Conservation (phyloP, 164 flowering plant species). For the Piper longum region DNA sequence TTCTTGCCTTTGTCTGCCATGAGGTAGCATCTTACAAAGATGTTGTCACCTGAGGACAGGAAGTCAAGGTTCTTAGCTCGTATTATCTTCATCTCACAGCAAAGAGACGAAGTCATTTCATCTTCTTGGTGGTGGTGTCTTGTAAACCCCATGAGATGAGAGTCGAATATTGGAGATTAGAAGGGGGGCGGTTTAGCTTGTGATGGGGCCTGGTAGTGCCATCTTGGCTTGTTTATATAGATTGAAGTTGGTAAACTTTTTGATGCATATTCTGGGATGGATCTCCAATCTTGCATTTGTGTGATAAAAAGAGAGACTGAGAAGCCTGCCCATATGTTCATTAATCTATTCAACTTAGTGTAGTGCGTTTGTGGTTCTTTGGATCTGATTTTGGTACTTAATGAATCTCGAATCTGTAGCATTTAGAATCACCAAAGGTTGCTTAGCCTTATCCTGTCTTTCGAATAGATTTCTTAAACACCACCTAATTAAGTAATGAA, state of each 20-base stretch:
- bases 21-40: constrained; percentile 53
- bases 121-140: not conserved
- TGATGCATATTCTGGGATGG: not conserved
- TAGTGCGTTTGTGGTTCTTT: not conserved
- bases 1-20: constrained; percentile 28
- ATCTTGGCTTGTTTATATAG: not conserved
- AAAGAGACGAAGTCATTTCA: constrained; percentile 3
- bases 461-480: too few relatives aligned
- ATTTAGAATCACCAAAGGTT: not conserved
- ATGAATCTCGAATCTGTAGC: not conserved
- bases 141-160: not conserved
- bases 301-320: not conserved
- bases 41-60: constrained; percentile 7
- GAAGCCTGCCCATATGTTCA: not conserved
- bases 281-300: not conserved
- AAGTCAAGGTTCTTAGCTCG: constrained; percentile 41
- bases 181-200: not conserved
- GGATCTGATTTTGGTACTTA: too few relatives aligned
- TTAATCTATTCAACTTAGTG: not conserved
- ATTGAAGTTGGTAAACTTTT: not conserved
- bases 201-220: not conserved
- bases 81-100: constrained; percentile 33
- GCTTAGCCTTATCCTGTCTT: not conserved
- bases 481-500: too few relatives aligned
- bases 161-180: not conserved